These are phyloP conservation scores for Fusarium sp. DNA, from an alignment of 2,329 filamentous ascomycete genomes.

Conservation along the genomic window DNA sequence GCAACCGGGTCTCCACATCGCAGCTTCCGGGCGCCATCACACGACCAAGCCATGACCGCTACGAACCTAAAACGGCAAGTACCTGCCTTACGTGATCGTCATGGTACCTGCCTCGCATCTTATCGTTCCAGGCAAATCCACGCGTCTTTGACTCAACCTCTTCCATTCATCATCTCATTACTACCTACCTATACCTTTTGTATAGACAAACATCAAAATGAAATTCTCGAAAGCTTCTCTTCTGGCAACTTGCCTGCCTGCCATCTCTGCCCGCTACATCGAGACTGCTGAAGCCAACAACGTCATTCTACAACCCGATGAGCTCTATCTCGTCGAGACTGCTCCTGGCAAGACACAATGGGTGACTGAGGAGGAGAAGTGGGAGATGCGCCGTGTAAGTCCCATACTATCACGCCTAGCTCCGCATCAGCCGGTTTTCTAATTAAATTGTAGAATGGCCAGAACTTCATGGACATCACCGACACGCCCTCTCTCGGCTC, in stretches of 20 bases:
- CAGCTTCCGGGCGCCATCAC: constrained; percentile 32
- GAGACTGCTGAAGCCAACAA: constrained; percentile 63
- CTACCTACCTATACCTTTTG: background rate
- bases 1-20: constrained; percentile 38
- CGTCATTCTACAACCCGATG: constrained; percentile 58
- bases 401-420: background rate
- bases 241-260: constrained; percentile 65
- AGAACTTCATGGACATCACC: constrained; percentile 96
- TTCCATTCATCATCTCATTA: constrained; percentile 8
- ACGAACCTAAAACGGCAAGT: constrained; percentile 36
- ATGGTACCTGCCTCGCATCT: constrained; percentile 35
- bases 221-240: constrained; percentile 64
- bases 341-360: constrained; percentile 84
- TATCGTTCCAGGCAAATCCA: constrained; percentile 20
- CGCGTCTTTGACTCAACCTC: constrained; percentile 27
- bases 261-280: constrained; percentile 66
- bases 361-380: constrained; percentile 96
- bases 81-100: constrained; percentile 40
- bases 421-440: constrained; percentile 1
- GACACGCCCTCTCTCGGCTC: constrained; percentile 71
- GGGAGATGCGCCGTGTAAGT: constrained; percentile 84
- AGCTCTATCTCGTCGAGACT: constrained; percentile 79
- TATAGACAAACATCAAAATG: constrained; percentile 53
- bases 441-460: constrained; percentile 71
- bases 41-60: constrained; percentile 32